Evolutionary conservation across 2,329 filamentous ascomycete species (phyloP).

Genomic region (Byssothecium circinans): DNA sequence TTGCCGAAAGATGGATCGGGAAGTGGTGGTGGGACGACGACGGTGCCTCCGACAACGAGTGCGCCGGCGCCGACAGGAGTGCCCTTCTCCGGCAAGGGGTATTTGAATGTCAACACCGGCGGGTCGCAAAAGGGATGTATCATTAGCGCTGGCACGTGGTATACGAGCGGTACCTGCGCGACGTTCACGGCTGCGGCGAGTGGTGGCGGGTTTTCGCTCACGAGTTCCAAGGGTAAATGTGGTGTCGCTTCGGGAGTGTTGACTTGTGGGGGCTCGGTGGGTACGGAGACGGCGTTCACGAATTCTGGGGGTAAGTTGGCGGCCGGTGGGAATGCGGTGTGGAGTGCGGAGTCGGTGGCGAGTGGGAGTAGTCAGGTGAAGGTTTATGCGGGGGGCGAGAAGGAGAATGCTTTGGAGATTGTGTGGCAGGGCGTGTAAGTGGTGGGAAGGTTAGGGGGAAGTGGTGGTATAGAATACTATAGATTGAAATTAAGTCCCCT

Average conservation of each 20-base stretch:
- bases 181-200: conserved; percentile 59
- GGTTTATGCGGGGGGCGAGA: conserved; percentile 45
- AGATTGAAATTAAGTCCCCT: too few species aligned
- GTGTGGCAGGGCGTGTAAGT: conserved; percentile 41
- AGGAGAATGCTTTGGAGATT: conserved; percentile 38
- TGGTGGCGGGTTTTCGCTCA: conserved; percentile 35
- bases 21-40: conserved; percentile 25
- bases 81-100: conserved; percentile 62
- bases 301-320: conserved; percentile 40
- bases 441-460: too few species aligned
- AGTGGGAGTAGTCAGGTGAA: conserved; percentile 48
- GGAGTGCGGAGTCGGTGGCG: conserved; percentile 49
- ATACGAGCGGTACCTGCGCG: conserved; percentile 66
- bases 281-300: conserved; percentile 47
- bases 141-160: conserved; percentile 69
- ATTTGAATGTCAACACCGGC: conserved; percentile 58
- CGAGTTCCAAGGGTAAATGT: conserved; percentile 49
- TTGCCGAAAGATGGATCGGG: conserved; percentile 54
- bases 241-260: conserved; percentile 58
- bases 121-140: conserved; percentile 63
- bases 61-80: conserved; percentile 32
- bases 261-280: conserved; percentile 56
- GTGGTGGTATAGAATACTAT: too few species aligned
- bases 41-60: conserved; percentile 32
- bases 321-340: conserved; percentile 43